A percentile compares a stretch with the other conserved stretches of the same genome.
phyloP scores from a whole-genome alignment of 371 early-diverging fungal species.

The Phascolomyces articulosus region DNA sequence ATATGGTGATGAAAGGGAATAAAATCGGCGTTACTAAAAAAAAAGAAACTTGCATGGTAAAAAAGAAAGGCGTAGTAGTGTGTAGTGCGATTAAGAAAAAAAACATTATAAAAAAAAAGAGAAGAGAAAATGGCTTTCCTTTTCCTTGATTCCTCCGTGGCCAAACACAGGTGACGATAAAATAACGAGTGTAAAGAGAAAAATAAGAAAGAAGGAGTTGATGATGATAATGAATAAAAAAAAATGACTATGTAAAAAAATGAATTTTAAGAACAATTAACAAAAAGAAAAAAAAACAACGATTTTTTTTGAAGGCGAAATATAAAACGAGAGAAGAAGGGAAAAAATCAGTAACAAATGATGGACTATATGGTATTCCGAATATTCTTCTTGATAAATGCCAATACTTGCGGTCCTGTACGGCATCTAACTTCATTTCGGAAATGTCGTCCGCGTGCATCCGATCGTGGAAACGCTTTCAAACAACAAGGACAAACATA shows the following conservation, averaged over 20 bases:
- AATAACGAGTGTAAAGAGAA: neutral
- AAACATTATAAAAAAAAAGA: neutral
- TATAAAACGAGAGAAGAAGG: neutral
- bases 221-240: no score
- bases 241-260: no score
- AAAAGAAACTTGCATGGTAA: constrained; percentile 2
- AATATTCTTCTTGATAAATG: constrained; percentile 17
- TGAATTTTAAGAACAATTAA: no score
- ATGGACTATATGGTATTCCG: constrained; percentile 15
- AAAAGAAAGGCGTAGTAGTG: neutral
- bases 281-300: neutral
- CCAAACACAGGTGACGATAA: constrained; percentile 2
- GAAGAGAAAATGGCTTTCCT: no score
- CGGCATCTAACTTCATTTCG: constrained; percentile 44
- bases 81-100: constrained; percentile 1
- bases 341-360: neutral
- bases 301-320: neutral
- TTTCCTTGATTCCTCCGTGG: constrained; percentile 2
- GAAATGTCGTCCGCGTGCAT: constrained; percentile 57
- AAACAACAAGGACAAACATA: constrained; percentile 52
- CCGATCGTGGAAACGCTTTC: constrained; percentile 58
- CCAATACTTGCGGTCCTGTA: constrained; percentile 23
- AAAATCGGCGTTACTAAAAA: constrained; percentile 1
- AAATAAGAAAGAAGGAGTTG: neutral
- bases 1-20: neutral